phyloP scores from a whole-genome alignment of 129 eudicot genomes.

The Arctium minus region DNA sequence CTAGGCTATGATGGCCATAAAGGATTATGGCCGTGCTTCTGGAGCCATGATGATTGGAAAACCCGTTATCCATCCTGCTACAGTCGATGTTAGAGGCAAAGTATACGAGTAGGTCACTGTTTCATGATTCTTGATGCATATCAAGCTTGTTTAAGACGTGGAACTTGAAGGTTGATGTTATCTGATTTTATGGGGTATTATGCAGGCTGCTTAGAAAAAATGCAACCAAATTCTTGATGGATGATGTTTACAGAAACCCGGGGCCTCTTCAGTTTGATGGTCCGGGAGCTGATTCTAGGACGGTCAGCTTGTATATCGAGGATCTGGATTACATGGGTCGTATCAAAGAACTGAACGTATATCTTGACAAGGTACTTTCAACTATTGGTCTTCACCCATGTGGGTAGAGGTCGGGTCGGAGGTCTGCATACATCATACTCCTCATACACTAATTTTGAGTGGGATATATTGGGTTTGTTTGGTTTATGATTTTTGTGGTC shows the following conservation, averaged over 20 bases:
- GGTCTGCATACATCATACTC: too few relatives aligned
- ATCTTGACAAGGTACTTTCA: slow-evolving; percentile 74
- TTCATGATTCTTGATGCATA: not conserved
- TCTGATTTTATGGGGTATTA: slow-evolving; percentile 2
- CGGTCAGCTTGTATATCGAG: slow-evolving; percentile 71
- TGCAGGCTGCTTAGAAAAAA: slow-evolving; percentile 78
- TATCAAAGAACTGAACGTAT: slow-evolving; percentile 66
- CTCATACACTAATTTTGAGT: not conserved
- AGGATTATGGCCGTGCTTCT: slow-evolving; percentile 77
- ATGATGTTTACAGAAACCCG: slow-evolving; percentile 89
- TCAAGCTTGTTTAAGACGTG: not conserved
- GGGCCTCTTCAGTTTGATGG: slow-evolving; percentile 99
- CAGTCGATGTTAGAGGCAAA: slow-evolving; percentile 87
- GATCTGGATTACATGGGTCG: slow-evolving; percentile 99
- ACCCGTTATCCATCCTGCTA: slow-evolving; percentile 84
- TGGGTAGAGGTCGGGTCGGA: too few relatives aligned
- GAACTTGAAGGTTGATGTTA: not conserved
- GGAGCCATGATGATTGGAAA: slow-evolving; percentile 70
- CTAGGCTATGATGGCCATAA: slow-evolving; percentile 96
- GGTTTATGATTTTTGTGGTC: not conserved
- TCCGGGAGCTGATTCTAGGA: slow-evolving; percentile 93
- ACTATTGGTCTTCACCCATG: not conserved
- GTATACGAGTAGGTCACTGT: slow-evolving; percentile 68
- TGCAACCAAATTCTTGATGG: slow-evolving; percentile 75
- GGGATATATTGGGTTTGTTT: not conserved